Conservation (phyloP, 2,329 filamentous ascomycete species). For the Fusarium sp. region DNA sequence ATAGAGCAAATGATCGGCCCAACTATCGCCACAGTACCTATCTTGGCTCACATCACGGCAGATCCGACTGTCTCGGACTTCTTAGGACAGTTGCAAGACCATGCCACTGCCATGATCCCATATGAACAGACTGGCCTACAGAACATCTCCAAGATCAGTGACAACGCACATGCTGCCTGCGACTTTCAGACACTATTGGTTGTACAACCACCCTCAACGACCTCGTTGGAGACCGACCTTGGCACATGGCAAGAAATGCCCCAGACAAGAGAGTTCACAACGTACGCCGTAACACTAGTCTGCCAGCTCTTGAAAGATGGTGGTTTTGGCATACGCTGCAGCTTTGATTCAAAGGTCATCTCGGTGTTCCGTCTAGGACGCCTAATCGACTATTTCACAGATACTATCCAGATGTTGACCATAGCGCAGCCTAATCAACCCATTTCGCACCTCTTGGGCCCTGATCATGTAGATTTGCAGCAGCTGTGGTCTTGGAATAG, state of each 20-base stretch:
- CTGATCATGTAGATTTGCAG: constrained; percentile 1
- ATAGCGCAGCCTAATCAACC: neutral
- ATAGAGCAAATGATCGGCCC: constrained; percentile 47
- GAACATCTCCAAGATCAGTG: constrained; percentile 41
- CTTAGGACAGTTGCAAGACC: constrained; percentile 53
- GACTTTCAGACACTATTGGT: constrained; percentile 28
- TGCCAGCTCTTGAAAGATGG: neutral
- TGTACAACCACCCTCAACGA: constrained; percentile 2
- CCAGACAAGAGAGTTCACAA: constrained; percentile 10
- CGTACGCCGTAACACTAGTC: constrained; percentile 9
- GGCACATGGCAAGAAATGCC: neutral
- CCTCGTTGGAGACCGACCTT: neutral
- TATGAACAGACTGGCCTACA: constrained; percentile 41
- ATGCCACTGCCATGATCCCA: constrained; percentile 34
- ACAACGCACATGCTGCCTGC: constrained; percentile 7
- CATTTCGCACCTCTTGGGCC: neutral
- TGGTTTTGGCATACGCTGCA: neutral
- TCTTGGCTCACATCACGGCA: constrained; percentile 46
- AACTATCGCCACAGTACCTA: constrained; percentile 54
- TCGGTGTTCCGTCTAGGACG: neutral
- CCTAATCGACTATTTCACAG: neutral
- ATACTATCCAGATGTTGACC: neutral
- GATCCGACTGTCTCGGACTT: constrained; percentile 54
- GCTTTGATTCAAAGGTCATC: constrained; percentile 8
- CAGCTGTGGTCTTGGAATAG: constrained; percentile 41